phyloP scores from a whole-genome alignment of 1,284 basidiomycete genomes.

The Taiwanofungus camphoratus region DNA sequence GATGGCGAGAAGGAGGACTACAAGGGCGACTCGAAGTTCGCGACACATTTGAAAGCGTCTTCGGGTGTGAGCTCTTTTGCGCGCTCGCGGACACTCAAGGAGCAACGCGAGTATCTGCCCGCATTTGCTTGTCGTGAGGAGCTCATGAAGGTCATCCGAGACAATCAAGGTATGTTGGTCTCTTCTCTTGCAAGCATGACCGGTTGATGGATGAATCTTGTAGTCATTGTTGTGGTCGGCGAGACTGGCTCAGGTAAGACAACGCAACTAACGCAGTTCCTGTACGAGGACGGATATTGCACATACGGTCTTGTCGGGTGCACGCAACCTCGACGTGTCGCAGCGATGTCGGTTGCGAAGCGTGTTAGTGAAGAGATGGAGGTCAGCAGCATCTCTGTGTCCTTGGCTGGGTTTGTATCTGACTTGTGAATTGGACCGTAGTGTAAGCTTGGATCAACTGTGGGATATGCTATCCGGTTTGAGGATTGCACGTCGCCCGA shows the following conservation, averaged over 20 bases:
- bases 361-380: constrained; percentile 96
- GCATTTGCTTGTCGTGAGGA: constrained; percentile 98
- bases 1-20: constrained; percentile 51
- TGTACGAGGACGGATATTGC: constrained; percentile 96
- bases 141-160: constrained; percentile 82
- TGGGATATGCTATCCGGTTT: constrained; percentile 97
- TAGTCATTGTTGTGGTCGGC: constrained; percentile 90
- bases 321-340: constrained; percentile 95
- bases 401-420: background rate
- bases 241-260: constrained; percentile 97
- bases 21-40: constrained; percentile 95
- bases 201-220: background rate
- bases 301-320: constrained; percentile 87
- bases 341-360: constrained; percentile 98
- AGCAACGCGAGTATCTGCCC: constrained; percentile 95
- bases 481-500: constrained; percentile 92
- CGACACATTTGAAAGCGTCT: constrained; percentile 79
- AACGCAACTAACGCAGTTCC: constrained; percentile 86
- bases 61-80: constrained; percentile 83
- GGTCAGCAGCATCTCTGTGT: constrained; percentile 33
- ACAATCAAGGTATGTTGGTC: constrained; percentile 86
- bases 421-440: constrained; percentile 25
- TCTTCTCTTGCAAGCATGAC: background rate
- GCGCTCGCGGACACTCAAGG: constrained; percentile 78
- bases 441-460: constrained; percentile 83